Base-by-base conservation (phyloP, 495 filamentous ascomycete species). In the Penicillium pancosmium region DNA sequence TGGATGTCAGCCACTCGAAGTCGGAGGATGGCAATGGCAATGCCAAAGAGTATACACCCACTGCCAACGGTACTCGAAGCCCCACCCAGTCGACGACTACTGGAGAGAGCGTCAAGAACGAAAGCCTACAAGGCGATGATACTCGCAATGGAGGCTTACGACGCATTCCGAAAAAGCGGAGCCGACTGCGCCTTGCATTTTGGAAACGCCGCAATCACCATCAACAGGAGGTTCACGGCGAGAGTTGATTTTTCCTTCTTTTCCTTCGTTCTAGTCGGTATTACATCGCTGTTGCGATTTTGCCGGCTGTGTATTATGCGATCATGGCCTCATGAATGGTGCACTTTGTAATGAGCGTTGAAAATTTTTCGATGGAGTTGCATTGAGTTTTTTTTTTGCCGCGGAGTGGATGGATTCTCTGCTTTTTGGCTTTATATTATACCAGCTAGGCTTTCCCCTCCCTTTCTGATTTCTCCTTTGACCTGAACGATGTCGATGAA, bases 161-260 rank as follows among this genome's bases (percentile, higher is more conserved):
- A 27, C 64, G 64, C 50, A 65, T 78, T 34, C 69, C 70, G 18
- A 78, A 78, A 53, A 69, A 71, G 23, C 69, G 71, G 46, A 80
- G 77, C 62, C 72, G 77, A 27, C 65, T 80, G 18, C 70, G 77
- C 34, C 65, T 80, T 48, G 77, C 77, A 31, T 80, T 80, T 52
- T 80, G 77, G 77, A 76, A 70, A 52, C 77, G 77, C 25, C 74
- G 70, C 41, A 63, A 62, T 23, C 67, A 77, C 50, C 68, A 72
- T 52, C 70, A 71, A 36, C 69, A 71, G 19, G 75, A 78, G 54
- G 62, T 78, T 40, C 70, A 68, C 25, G 73, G 74, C 46, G 75
- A 75, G 48, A 70, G 66, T 10, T 76, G 70, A 77, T 57, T 50
- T 11, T n/a, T n/a, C 27, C 16, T 59, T 21, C 16, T 23, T 44